Evolutionary conservation across 441 rosid genomes (phyloP).

Genomic region (Kokia cookei): DNA sequence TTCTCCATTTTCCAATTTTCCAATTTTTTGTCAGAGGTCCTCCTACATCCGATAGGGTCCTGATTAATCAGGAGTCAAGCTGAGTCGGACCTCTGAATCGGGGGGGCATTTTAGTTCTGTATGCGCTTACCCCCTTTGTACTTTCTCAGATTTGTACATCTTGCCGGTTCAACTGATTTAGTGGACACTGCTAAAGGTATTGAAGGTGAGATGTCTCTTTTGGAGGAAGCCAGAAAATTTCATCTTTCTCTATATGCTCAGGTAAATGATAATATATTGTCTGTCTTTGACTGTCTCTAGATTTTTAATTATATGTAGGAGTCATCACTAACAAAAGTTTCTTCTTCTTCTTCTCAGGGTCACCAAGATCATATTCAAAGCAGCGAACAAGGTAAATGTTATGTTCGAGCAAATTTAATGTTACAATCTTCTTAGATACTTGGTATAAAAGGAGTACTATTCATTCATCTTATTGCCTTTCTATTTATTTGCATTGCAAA

Average conservation of each 20-base stretch:
- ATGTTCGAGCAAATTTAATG: neutral
- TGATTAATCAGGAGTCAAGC: too few species aligned
- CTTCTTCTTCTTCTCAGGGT: slow-evolving; percentile 15
- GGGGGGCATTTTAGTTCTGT: neutral
- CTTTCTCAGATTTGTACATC: slow-evolving; percentile 35
- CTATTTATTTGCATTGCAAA: neutral
- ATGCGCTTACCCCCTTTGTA: neutral
- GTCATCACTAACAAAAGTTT: neutral
- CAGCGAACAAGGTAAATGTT: slow-evolving; percentile 8
- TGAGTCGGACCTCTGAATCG: too few species aligned
- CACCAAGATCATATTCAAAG: slow-evolving; percentile 8
- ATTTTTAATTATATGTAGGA: neutral
- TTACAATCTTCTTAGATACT: neutral
- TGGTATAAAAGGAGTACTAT: neutral
- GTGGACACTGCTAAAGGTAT: slow-evolving; percentile 29
- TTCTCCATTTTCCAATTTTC: neutral
- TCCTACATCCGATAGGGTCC: too few species aligned
- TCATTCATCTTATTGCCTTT: neutral
- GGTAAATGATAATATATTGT: slow-evolving; percentile 23
- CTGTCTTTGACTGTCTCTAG: neutral
- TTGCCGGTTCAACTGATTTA: slow-evolving; percentile 37
- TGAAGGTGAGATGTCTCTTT: slow-evolving; percentile 51
- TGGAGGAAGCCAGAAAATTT: slow-evolving; percentile 58
- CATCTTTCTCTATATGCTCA: slow-evolving; percentile 46
- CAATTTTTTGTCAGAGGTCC: neutral